Base-by-base conservation (phyloP, 2,329 filamentous ascomycete genomes). In the Nannizziopsis arthrosporioides region DNA sequence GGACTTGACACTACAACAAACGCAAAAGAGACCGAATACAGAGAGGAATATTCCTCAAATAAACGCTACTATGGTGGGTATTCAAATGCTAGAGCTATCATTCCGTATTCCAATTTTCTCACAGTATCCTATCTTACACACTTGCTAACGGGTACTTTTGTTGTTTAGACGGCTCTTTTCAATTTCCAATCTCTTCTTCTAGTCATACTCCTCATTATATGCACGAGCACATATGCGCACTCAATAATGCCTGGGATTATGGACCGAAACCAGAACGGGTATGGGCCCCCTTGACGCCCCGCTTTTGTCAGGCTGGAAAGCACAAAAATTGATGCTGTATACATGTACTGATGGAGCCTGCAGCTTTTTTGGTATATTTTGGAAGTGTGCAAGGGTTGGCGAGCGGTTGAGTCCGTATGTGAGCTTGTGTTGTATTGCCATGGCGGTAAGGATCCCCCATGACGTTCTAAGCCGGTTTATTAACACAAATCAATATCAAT, bases 121-220 rank as follows among this genome's bases (percentile, higher is more conserved):
- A 27, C 22, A 27, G 22, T 27, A 7, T 7, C 22, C 4, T 27
- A 27, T 7, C 14, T 14, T n/a, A 35, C 17, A 35, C 5, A 7
- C 8, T 35, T 22, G 15, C 42, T 36, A 42, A 47, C 44, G 34
- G 7, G 8, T 5, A 2, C 27, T 12, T 22, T 8, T 22, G 5
- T n/a, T 17, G 37, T 34, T 44, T 61, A 95, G 92, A 85, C 92
- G 51, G 92, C 92, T 48, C 83, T 98, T 61, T 95, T 98, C 81
- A 96, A 96, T 72, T 96, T 98, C 74, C 88, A 95, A 69, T 94
- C 88, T 51, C 84, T 96, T 58, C 79, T 98, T 59, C 80, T 96
- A 59, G 90, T 95, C 57, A 81, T 98, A 60, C 81, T 98, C 44
- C 83, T 98, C 57, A 80, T 93, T 58, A 93, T 96, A 63, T 98